Base-by-base conservation (phyloP, 2,329 filamentous ascomycete species). In the Beauveria caledonica region DNA sequence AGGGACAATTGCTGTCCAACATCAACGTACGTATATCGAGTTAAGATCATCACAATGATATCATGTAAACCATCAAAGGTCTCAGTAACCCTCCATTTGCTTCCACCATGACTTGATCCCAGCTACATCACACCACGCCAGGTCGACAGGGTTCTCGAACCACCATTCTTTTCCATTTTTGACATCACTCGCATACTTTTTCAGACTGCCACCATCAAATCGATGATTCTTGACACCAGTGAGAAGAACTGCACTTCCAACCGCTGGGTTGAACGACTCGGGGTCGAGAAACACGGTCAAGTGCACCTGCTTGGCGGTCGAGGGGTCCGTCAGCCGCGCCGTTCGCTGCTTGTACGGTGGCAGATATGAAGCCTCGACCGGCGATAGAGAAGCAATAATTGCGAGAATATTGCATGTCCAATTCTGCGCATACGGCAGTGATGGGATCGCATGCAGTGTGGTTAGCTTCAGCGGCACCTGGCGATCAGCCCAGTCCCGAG, bases 201-300 rank as follows among this genome's bases (percentile, higher is more conserved):
- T 78, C 54, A 78, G 62, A 36, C 74, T 76, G 0, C 76, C 76
- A 1, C 75, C 76, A 17, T 84, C 81, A 60, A 80, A 83, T 1
- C 75, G 69, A 54, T 85, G 82, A 36, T 84, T 85, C 70, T 84
- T 85, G 2, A 83, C 80, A 0, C 81, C 81, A 0, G 79, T 72
- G 0, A 85, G 69, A 4, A 85, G 63, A 1, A 84, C 77, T 0
- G 77, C 77, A 55, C 75, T 79, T 3, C 81, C 82, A 0, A 82
- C 66, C 0, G 49, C 60, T 0, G 82, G 81, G 1, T 61, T 63
- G 63, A 84, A 85, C 0, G 66, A 65, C 2, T 79, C 76, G 0
- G 82, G 76, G 27, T 84, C 78, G 5, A 84, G 72, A 55, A 84
- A 83, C 0, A 84, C 78, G 0, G 80, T 82, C 3, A 85, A 66